A percentile compares a stretch with the other conserved stretches of the same genome.
Evolutionary conservation across 2,329 filamentous ascomycete species (phyloP).

Genomic region (Tolypocladium paradoxum): DNA sequence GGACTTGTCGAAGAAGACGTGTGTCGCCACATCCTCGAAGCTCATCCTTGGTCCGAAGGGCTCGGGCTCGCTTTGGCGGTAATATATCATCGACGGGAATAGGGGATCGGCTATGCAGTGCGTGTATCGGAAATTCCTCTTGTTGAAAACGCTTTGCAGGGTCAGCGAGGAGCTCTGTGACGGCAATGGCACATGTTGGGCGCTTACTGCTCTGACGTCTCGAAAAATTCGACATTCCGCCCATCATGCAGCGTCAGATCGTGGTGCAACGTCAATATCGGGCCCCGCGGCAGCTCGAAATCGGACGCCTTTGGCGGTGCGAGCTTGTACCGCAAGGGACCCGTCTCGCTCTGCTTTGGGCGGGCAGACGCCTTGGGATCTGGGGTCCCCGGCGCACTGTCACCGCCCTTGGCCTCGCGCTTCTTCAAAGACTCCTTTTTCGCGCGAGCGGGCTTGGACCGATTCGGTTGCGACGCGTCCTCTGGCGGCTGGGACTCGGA

Average conservation of each 20-base stretch:
- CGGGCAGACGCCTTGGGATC: slow-evolving; percentile 38
- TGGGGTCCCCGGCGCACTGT: slow-evolving; percentile 45
- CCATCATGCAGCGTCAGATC: slow-evolving; percentile 42
- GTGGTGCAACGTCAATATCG: slow-evolving; percentile 40
- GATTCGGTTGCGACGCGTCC: slow-evolving; percentile 29
- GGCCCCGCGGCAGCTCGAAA: slow-evolving; percentile 48
- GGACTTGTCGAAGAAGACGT: slow-evolving; percentile 70
- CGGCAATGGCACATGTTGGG: background rate
- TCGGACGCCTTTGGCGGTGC: slow-evolving; percentile 52
- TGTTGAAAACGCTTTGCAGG: slow-evolving; percentile 43
- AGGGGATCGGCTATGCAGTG: slow-evolving; percentile 82
- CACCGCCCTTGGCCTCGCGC: slow-evolving; percentile 49
- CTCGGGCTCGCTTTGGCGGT: slow-evolving; percentile 75
- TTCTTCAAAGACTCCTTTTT: slow-evolving; percentile 63
- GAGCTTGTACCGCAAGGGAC: slow-evolving; percentile 51
- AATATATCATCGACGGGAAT: slow-evolving; percentile 80
- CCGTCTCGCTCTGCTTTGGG: slow-evolving; percentile 29
- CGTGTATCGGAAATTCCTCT: slow-evolving; percentile 74
- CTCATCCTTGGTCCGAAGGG: slow-evolving; percentile 79
- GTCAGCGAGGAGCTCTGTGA: slow-evolving; percentile 2
- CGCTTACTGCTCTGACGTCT: slow-evolving; percentile 54
- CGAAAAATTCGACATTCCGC: slow-evolving; percentile 44
- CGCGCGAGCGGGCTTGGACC: slow-evolving; percentile 31
- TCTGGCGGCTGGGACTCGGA: slow-evolving; percentile 28
- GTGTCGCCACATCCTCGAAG: slow-evolving; percentile 82